Base-by-base conservation (phyloP, 2,329 filamentous ascomycete genomes). In the Truncatella angustata region DNA sequence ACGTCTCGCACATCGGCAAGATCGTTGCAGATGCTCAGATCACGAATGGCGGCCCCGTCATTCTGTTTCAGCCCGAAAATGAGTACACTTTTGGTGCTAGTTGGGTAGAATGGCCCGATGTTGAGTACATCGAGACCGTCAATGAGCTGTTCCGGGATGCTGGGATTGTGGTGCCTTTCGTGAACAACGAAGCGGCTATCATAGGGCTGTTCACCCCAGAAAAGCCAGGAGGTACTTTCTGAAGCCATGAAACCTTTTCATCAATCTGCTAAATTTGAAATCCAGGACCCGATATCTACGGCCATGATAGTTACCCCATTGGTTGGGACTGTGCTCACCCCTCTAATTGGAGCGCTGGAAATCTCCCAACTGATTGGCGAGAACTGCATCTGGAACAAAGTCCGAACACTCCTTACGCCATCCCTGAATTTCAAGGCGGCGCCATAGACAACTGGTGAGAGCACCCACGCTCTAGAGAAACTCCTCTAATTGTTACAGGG, bases 1-100 rank as follows among this genome's bases (percentile, higher is more conserved):
- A 91, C 58, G 78, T 84, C 57, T 67, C 75, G 5, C 75, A 82
- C 7, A 78, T 92, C 45, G 81, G 80, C 23, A 75, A 76, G 11
- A 82, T 85, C 7, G 86, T 95, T 58, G 87, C 89, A 4, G 81
- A 84, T 50, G 84, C 82, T 0, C 89, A 94, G 61, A 92, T 95
- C 61, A 93, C 88, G 1, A 89, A 92, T 49, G 90, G 88, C 0
- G 90, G 90, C 0, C 89, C 89, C 0, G 78, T 95, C 6, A 90
- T 95, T 54, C 71, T 93, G 1, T 79, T 88, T 37, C 90, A 95
- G 65, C 86, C 88, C 0, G 90, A 95, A 66, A 95, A 94, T 56
- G 90, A 94, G 66, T 92, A 93, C 28, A 84, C 80, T 1, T 68
- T 71, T 5, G 77, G 74, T 1, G 69, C 71, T 9, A 70, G 68